Base-by-base conservation (phyloP, 257 asterid species). In the Capsicum chinense region DNA sequence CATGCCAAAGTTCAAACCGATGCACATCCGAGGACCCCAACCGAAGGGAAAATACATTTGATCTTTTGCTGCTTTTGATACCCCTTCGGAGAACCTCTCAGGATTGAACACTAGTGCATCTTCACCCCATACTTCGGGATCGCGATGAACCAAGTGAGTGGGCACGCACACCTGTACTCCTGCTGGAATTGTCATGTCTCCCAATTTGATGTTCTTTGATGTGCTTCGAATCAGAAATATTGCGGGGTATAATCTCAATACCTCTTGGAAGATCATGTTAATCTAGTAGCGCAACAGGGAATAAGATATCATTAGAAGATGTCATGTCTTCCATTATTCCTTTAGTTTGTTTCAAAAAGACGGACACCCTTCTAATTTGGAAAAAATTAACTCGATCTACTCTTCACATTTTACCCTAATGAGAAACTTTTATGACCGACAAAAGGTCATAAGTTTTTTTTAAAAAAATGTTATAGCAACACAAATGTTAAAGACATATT, bases 211-310 rank as follows among this genome's bases (percentile, higher is more conserved):
- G 52, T 12, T 14, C 70, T 83, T 78, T 21, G 11, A 14, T 1
- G 56, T 63, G 71, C 33, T 56, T 14, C 86, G 86, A 59, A 59
- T 12, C 14, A 62, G 35, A 9, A 35, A 0, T 13, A 71, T 3
- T 19, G 86, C 83, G 26, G 86, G 79, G 33, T 84, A 76, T 5
- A 84, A 52, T 68, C 86, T 84, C 78, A 84, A 37, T 19, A 82
- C 84, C 47, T 82, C 84, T 39, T 82, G 74, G 74, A 82, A 48
- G 63, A 82, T 82, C 79, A 48, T 82, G 62, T 26, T 52, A 13
- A 76, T 76, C 81, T 50, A 12, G 63, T 10, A 10, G 57, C 39
- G 47, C 7, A 70, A 42, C 5, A 11, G 50, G 4, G 21, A 15
- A 44, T 44, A 44, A 37, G 11, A 6, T 67, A 68, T 14, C 50